Evolutionary conservation across 176 grass and related monocot genomes (phyloP), one percentile per base, ranked within the genome.

Genomic region (Avena sativa): DNA sequence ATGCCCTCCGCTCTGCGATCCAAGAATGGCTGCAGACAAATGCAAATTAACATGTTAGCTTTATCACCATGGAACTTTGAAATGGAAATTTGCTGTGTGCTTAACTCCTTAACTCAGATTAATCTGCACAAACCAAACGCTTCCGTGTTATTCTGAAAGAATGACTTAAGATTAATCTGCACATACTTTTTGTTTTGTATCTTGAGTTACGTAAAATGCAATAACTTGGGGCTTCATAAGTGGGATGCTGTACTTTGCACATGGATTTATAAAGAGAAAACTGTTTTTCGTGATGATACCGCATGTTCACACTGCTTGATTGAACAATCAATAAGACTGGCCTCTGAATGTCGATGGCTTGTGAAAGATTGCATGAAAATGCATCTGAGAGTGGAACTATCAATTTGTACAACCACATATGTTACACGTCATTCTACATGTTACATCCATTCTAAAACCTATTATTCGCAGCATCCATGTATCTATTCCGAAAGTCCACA

Each of bases 1-100:
- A 82, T 68, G 87, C 87, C 82, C 87, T 94, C 48, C 87, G 81
- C 38, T 91, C 84, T 82, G 89, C 87, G 74, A 94, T 94, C 81
- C 81, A 89, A 74, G 89, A 84, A 85, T 91, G 92, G 92, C 78
- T 91, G 32, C 87, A 85, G 78, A 72, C 79, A 78, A 82, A 83
- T 78, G 62, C 53, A 79, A 53, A 83, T 82, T 66, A 66, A 82
- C 36, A 69, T 1, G 1, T 78, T 67, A 83, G 28, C 53, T 48
- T 70, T 86, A 40, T 71, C 74, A 56, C 36, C 46, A 30, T 60
- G 26, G n/a, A 55, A 78, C 21, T 32, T 63, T 38, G 38, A 28
- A 57, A 57, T 20, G 55, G 6, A 57, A 19, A 57, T 50, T 56
- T 15, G 17, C 5, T 60, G 46, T 49, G 36, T 8, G 11, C 15